A percentile compares a stretch with the other conserved stretches of the same genome.
Evolutionary conservation across 495 filamentous ascomycete genomes (phyloP).

Genomic region (Xylaria telfairii): DNA sequence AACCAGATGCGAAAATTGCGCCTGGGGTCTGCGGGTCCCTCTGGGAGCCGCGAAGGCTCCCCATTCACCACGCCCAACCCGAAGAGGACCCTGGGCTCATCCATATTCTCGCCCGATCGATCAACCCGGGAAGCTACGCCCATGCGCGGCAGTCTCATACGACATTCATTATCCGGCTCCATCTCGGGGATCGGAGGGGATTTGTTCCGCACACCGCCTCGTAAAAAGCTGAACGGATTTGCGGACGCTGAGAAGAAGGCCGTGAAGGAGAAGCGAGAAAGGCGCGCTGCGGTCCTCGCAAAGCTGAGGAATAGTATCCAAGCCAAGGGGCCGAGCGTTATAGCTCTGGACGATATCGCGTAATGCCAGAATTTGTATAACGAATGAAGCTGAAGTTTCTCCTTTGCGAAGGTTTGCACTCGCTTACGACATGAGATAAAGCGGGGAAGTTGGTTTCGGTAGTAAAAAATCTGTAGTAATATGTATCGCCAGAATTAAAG

Average conservation of each 20-base stretch:
- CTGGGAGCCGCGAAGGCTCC: constrained; percentile 61
- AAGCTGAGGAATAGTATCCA: constrained; percentile 46
- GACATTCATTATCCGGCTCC: constrained; percentile 40
- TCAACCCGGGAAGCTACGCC: constrained; percentile 47
- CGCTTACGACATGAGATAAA: neutral
- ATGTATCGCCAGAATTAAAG: neutral
- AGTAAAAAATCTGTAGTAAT: constrained; percentile 1
- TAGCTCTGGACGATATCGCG: constrained; percentile 40
- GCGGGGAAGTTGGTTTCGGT: neutral
- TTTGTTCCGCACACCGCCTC: constrained; percentile 45
- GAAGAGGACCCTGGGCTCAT: constrained; percentile 46
- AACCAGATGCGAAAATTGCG: constrained; percentile 78
- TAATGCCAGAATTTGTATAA: constrained; percentile 21
- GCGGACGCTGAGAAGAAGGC: constrained; percentile 54
- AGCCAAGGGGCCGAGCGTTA: constrained; percentile 46
- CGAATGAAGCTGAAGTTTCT: neutral
- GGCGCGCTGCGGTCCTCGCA: constrained; percentile 60
- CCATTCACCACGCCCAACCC: constrained; percentile 69
- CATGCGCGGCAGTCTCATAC: constrained; percentile 43
- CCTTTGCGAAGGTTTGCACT: neutral
- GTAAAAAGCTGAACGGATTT: constrained; percentile 64
- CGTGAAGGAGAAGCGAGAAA: constrained; percentile 59
- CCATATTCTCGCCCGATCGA: constrained; percentile 64
- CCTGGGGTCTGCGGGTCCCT: constrained; percentile 51
- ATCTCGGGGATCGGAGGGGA: constrained; percentile 51